Conservation (phyloP, 2,329 filamentous ascomycete genomes). For the Colletotrichum eleusines region DNA sequence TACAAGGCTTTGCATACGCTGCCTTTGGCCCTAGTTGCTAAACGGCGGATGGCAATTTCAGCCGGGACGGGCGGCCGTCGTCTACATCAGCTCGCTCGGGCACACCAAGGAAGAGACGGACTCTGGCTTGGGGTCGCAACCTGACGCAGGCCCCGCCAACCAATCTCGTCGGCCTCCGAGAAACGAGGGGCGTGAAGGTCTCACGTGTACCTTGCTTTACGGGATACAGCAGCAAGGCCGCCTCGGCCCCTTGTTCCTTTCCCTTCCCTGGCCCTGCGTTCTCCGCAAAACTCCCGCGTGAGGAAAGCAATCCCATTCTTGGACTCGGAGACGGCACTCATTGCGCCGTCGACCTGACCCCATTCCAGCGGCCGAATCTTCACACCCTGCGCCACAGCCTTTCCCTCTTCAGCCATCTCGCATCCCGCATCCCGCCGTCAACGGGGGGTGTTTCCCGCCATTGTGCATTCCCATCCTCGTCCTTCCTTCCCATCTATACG, state of each 20-base stretch:
- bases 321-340: slow-evolving; percentile 36
- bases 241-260: neutral
- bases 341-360: slow-evolving; percentile 21
- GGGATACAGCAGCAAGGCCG: slow-evolving; percentile 7
- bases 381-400: slow-evolving; percentile 36
- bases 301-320: slow-evolving; percentile 25
- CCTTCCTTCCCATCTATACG: slow-evolving; percentile 1
- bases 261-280: neutral
- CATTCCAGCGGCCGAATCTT: slow-evolving; percentile 34
- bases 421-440: slow-evolving; percentile 28
- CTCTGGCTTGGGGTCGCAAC: slow-evolving; percentile 39
- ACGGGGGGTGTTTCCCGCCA: neutral
- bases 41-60: slow-evolving; percentile 11
- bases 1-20: slow-evolving; percentile 18
- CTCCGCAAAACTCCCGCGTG: slow-evolving; percentile 8
- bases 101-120: slow-evolving; percentile 36
- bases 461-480: slow-evolving; percentile 12
- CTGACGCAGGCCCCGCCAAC: slow-evolving; percentile 37
- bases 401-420: slow-evolving; percentile 23
- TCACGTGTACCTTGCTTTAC: slow-evolving; percentile 40
- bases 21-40: slow-evolving; percentile 1
- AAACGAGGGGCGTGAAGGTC: slow-evolving; percentile 35
- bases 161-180: slow-evolving; percentile 37
- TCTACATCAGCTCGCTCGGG: slow-evolving; percentile 32
- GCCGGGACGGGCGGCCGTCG: slow-evolving; percentile 24